Evolutionary conservation across 2,329 filamentous ascomycete genomes (phyloP), one percentile per base, ranked within the genome.

Genomic region (Coniochaeta hoffmannii): DNA sequence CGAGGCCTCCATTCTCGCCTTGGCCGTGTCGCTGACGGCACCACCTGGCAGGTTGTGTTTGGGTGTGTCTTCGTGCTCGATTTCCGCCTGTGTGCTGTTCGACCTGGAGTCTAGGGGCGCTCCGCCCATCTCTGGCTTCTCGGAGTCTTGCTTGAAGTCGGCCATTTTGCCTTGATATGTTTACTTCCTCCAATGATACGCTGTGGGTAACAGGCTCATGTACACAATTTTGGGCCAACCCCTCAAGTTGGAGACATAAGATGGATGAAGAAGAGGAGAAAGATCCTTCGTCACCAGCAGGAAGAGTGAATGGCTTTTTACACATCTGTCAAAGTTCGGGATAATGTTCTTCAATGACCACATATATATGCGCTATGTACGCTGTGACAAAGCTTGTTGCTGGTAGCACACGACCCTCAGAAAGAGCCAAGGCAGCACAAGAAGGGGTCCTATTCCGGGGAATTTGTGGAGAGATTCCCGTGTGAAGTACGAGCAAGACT

Each of bases 1-100:
- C 10, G 71, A 72, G 22, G 67, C 69, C 49, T 70, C 66, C 4
- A 69, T 58, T 5, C 70, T 68, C 36, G 65, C 61, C 17, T 55
- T 63, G 28, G 67, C 60, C 8, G 52, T 64, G 41, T 65, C 64
- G n/a, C 66, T 59, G 5, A 26, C 10, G 15, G 11, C 34, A 15
- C 24, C 50, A 53, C 26, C 24, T 10, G 22, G 31, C 9, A 31
- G 32, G 49, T 31, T 10, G 49, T 12, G 4, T 34, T 11, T 28
- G 14, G 50, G 34, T 14, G 50, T 19, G 44, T 62, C 59, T 11
- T 38, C 44, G 30, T 62, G 60, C 17, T 56, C 59, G 26, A 55
- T 34, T 2, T 54, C 54, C 22, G 58, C 41, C 15, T 46, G 22
- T 14, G 41, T 26, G 41, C 11, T 46, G 4, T 19, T 31, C 28